Evolutionary conservation across 1,284 basidiomycete species (phyloP).

Genomic region (Takashimella tepidaria): DNA sequence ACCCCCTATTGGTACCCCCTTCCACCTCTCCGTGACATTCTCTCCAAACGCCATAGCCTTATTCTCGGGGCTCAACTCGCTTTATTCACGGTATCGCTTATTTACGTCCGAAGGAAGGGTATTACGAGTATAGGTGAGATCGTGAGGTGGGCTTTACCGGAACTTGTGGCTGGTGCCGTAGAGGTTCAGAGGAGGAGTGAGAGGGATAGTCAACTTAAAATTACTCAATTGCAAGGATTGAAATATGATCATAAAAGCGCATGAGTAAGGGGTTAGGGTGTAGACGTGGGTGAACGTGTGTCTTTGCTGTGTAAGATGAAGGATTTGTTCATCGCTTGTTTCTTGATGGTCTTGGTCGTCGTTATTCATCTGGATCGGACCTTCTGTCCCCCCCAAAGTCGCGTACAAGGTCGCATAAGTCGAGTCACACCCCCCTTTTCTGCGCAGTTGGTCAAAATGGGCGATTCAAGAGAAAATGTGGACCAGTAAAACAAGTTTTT

Average conservation of each 20-base stretch:
- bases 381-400: no score
- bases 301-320: no score
- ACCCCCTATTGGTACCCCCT: conserved; percentile 22
- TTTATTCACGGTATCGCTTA: conserved; percentile 16
- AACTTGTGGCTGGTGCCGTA: conserved; percentile 26
- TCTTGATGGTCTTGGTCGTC: no score
- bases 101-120: neutral
- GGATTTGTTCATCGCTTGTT: no score
- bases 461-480: no score
- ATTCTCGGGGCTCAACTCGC: conserved; percentile 21
- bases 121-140: conserved; percentile 13
- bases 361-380: no score
- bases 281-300: no score
- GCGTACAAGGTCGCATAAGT: no score
- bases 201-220: conserved; percentile 18
- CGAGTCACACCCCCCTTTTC: no score
- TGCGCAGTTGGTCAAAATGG: no score
- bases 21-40: neutral
- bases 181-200: conserved; percentile 32
- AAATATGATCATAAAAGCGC: conserved; percentile 39
- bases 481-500: no score
- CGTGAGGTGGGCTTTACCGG: conserved; percentile 30
- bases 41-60: conserved; percentile 10
- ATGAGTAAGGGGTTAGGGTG: no score
- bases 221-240: conserved; percentile 25